Conservation (phyloP, 345 rosid genomes). For the Triadica sebifera region DNA sequence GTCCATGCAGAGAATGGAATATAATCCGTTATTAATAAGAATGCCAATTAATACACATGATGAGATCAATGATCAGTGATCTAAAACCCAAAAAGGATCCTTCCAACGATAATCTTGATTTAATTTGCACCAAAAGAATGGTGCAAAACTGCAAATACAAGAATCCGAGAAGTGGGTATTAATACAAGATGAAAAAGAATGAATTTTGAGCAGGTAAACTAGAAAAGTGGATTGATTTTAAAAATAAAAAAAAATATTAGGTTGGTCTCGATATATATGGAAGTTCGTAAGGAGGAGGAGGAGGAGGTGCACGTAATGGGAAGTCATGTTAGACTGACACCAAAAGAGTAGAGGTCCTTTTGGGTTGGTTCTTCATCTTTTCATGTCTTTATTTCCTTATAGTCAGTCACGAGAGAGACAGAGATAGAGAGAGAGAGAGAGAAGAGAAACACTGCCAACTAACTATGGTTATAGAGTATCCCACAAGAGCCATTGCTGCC, state of each 20-base stretch:
- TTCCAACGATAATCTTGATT: no score
- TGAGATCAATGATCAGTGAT: neutral
- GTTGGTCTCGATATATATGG: conserved; percentile 20
- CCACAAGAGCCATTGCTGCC: conserved; percentile 1
- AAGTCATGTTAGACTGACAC: conserved; percentile 21
- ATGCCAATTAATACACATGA: neutral
- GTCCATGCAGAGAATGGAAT: conserved; percentile 4
- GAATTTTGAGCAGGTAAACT: conserved; percentile 32
- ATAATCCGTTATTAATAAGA: neutral
- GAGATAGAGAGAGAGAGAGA: no score
- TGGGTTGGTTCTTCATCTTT: neutral
- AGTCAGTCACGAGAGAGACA: no score
- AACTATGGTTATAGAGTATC: conserved; percentile 24
- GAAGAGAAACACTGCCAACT: conserved; percentile 41
- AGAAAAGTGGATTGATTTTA: conserved; percentile 23
- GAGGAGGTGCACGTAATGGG: neutral
- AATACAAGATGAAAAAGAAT: neutral
- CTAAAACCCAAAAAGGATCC: neutral
- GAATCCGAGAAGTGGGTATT: no score
- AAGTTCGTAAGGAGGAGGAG: neutral
- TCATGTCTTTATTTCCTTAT: neutral
- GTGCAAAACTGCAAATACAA: no score
- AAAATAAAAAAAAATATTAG: conserved; percentile 11
- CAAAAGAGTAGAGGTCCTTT: conserved; percentile 6
- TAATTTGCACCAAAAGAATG: no score